These are phyloP conservation scores for Spatholobus suberectus DNA, from an alignment of 306 rosid genomes.

Conservation along the genomic window DNA sequence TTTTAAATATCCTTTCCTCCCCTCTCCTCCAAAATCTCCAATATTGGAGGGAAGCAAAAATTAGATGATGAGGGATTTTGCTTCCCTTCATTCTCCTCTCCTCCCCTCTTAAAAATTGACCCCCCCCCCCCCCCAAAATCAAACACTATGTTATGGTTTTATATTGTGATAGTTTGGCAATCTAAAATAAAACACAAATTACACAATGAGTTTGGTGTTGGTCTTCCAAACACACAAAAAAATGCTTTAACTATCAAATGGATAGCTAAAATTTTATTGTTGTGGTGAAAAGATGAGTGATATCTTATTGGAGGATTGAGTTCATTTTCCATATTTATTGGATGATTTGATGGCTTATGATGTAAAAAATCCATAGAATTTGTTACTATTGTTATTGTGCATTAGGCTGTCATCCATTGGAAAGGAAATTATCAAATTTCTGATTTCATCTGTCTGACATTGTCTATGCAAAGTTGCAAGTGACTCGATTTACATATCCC, in stretches of 20 bases:
- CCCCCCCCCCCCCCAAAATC: too few relatives aligned
- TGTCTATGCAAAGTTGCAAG: background rate
- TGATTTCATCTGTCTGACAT: background rate
- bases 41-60: too few relatives aligned
- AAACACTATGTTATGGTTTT: too few relatives aligned
- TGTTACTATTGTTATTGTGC: background rate
- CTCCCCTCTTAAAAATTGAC: too few relatives aligned
- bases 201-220: background rate
- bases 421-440: slow-evolving; percentile 11
- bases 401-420: background rate
- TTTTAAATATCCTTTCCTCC: too few relatives aligned
- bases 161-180: background rate
- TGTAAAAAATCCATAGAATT: background rate
- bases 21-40: too few relatives aligned
- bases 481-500: slow-evolving; percentile 12
- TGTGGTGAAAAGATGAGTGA: background rate
- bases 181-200: background rate
- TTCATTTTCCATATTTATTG: slow-evolving; percentile 6
- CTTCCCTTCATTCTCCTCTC: too few relatives aligned
- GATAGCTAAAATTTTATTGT: background rate
- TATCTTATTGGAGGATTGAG: background rate
- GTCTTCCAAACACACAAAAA: slow-evolving; percentile 1
- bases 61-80: too few relatives aligned
- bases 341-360: background rate
- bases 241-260: background rate